These are phyloP conservation scores for Heimioporus sp. DNA, from an alignment of 768 basidiomycete genomes.

Conservation along the genomic window DNA sequence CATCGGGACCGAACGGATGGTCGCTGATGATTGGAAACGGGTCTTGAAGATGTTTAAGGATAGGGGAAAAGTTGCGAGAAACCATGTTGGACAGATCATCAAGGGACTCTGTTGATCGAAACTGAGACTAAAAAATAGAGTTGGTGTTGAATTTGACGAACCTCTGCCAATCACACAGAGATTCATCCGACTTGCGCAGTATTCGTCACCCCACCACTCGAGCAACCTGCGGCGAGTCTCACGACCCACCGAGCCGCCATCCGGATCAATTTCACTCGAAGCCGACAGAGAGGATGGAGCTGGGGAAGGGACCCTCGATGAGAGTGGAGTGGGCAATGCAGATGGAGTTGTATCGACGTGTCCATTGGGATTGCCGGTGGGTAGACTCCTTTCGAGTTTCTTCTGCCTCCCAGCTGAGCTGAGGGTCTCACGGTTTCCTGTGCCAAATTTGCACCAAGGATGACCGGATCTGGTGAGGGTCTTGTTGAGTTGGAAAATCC, in stretches of 20 bases:
- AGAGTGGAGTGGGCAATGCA: slow-evolving; percentile 41
- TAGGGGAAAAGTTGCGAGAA: slow-evolving; percentile 67
- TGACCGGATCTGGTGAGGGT: slow-evolving; percentile 76
- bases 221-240: slow-evolving; percentile 77
- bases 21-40: slow-evolving; percentile 62
- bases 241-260: slow-evolving; percentile 74
- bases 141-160: slow-evolving; percentile 22
- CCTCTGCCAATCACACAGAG: slow-evolving; percentile 80
- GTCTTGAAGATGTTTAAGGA: slow-evolving; percentile 60
- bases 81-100: slow-evolving; percentile 66
- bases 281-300: slow-evolving; percentile 53
- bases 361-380: slow-evolving; percentile 22
- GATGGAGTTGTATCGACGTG: slow-evolving; percentile 16
- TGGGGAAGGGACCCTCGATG: slow-evolving; percentile 59
- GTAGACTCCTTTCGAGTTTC: slow-evolving; percentile 48
- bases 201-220: slow-evolving; percentile 83
- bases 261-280: slow-evolving; percentile 61
- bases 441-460: slow-evolving; percentile 90
- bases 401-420: slow-evolving; percentile 57
- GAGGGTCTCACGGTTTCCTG: slow-evolving; percentile 76
- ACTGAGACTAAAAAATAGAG: background rate
- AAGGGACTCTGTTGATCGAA: slow-evolving; percentile 55
- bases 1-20: slow-evolving; percentile 72
- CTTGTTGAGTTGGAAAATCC: slow-evolving; percentile 95
- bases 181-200: slow-evolving; percentile 81